Base-by-base conservation (phyloP, 75 land plant genomes). In the Adiantum capillusveneris region DNA sequence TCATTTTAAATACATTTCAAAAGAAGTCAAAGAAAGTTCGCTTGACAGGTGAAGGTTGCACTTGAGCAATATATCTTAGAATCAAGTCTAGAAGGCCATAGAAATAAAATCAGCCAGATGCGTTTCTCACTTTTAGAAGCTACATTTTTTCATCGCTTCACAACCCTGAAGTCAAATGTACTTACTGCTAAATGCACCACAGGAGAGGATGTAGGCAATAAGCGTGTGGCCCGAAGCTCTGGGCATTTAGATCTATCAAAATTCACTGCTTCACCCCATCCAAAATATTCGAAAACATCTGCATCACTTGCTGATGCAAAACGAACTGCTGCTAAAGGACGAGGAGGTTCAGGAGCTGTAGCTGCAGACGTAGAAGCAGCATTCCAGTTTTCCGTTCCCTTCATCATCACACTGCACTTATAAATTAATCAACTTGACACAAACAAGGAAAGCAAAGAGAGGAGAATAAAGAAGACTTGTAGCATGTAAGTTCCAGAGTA, bases 131-230 rank as follows among this genome's bases (percentile, higher is more conserved):
- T n/a, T n/a, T n/a, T n/a, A n/a, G n/a, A n/a, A n/a, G n/a, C n/a
- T n/a, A n/a, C n/a, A n/a, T n/a, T n/a, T n/a, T n/a, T n/a, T n/a
- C n/a, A n/a, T n/a, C n/a, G n/a, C n/a, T n/a, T n/a, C 37, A 34
- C 37, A 9, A 34, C 37, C 9, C 37, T 34, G 7, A 34, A 34
- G 9, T 5, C 9, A 34, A 34, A 34, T 36, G 24, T n/a, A 52
- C 73, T 57, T 63, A 74, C 77, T 39, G 67, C 73, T 31, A 74
- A 24, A 58, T 74, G 77, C 22, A 69, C 77, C 37, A 74, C 63
- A 12, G 77, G 77, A 39, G 73, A 74, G 28, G 62, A 60, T 36
- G 76, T 68, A 29, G 73, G 76, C 53, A 69, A 31, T 26, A 68
- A 28, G 50, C 62, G 63, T 18, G 65, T 58, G 0, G 66, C 76